phyloP scores from a whole-genome alignment of 768 basidiomycete species.

The Infundibulicybe gibba region DNA sequence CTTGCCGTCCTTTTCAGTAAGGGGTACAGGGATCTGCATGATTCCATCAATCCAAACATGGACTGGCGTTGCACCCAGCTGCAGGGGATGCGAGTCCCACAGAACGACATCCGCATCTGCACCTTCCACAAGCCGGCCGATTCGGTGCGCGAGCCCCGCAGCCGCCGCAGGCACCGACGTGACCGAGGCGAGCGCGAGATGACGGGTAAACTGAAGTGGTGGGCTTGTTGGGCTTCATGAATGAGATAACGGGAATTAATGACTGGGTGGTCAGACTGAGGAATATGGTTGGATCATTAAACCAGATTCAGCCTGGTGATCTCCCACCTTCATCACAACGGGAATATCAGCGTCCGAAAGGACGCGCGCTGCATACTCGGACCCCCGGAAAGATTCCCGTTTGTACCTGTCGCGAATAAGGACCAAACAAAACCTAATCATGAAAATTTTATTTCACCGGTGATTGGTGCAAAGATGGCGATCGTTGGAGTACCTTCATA shows the following conservation, averaged over 20 bases:
- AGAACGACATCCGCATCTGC: constrained; percentile 69
- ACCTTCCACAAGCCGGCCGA: constrained; percentile 61
- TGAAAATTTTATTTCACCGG: constrained; percentile 30
- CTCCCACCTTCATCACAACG: constrained; percentile 71
- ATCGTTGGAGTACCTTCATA: constrained; percentile 62
- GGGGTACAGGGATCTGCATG: constrained; percentile 54
- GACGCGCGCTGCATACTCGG: constrained; percentile 73
- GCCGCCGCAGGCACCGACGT: constrained; percentile 64
- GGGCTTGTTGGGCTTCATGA: constrained; percentile 69
- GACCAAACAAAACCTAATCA: not conserved
- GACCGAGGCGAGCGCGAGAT: constrained; percentile 59
- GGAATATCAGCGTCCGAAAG: constrained; percentile 68
- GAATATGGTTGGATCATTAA: constrained; percentile 1
- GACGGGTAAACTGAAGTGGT: constrained; percentile 61
- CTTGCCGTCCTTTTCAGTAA: constrained; percentile 29
- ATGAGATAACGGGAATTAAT: constrained; percentile 66
- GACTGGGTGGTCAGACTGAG: constrained; percentile 54
- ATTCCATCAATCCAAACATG: constrained; percentile 88
- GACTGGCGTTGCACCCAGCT: constrained; percentile 67
- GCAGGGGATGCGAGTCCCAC: constrained; percentile 75
- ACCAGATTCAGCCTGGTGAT: not conserved
- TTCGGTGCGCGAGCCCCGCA: constrained; percentile 71
- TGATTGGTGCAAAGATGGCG: constrained; percentile 83
- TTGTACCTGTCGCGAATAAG: constrained; percentile 29
- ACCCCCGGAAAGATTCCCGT: constrained; percentile 64